Evolutionary conservation across 2,329 filamentous ascomycete species (phyloP).

Genomic region (Verticillium dahliae): DNA sequence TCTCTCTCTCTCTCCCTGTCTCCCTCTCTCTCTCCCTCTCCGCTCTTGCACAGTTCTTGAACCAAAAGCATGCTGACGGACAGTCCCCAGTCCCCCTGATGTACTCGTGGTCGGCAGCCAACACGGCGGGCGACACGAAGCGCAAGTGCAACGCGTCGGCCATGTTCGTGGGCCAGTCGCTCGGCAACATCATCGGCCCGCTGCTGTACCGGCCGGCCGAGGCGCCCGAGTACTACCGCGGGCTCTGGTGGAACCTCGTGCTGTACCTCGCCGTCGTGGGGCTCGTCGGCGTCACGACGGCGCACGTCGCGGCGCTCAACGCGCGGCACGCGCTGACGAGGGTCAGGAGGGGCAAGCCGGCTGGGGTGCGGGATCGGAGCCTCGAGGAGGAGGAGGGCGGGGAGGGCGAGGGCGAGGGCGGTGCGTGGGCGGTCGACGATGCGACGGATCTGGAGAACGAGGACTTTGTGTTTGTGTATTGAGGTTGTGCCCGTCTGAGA

Average conservation of each 20-base stretch:
- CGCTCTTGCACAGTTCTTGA: not conserved
- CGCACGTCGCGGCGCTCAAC: slow-evolving; percentile 41
- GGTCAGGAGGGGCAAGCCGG: slow-evolving; percentile 27
- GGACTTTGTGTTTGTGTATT: slow-evolving; percentile 55
- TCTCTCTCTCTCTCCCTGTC: too few relatives aligned
- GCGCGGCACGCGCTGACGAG: slow-evolving; percentile 31
- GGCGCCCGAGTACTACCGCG: slow-evolving; percentile 49
- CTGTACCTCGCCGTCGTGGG: slow-evolving; percentile 51
- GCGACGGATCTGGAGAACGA: slow-evolving; percentile 56
- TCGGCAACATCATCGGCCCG: slow-evolving; percentile 60
- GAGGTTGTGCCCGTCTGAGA: not conserved
- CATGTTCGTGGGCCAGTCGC: slow-evolving; percentile 51
- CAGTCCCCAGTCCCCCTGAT: slow-evolving; percentile 38
- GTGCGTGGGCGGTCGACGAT: slow-evolving; percentile 50
- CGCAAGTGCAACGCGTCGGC: slow-evolving; percentile 56
- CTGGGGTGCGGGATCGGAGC: slow-evolving; percentile 50
- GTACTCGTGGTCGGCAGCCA: slow-evolving; percentile 50
- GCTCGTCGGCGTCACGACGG: slow-evolving; percentile 28
- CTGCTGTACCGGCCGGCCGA: slow-evolving; percentile 54
- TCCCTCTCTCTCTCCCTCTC: not conserved
- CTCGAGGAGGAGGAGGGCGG: slow-evolving; percentile 37
- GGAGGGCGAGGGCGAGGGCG: slow-evolving; percentile 7
- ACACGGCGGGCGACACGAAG: slow-evolving; percentile 61
- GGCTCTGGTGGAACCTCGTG: slow-evolving; percentile 51
- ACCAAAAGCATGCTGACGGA: not conserved